Evolutionary conservation across 805 yeast species (phyloP), one percentile per base, ranked within the genome.

Genomic region (Wickerhamiella kurtzmanii): DNA sequence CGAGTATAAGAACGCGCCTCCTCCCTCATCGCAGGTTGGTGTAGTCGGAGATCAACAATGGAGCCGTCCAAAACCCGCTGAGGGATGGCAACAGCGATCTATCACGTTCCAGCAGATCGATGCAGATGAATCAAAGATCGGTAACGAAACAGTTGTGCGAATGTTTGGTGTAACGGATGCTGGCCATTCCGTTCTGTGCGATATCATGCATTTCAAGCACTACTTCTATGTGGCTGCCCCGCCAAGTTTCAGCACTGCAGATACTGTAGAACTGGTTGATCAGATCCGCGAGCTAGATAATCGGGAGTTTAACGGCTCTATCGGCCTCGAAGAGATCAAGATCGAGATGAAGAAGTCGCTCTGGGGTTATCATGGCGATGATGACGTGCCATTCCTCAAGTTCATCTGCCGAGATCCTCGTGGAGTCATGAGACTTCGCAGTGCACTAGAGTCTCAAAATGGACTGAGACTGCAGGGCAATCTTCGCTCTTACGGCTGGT

Each of bases 171-270:
- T 94, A 37, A 87, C 97, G 1, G 75, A 58, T 19, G 80, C 76
- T 47, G 99, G 99, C 3, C 69, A 86, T 59, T 83, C 96, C 0
- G 84, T 92, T 18, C 70, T 88, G 53, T 88, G 97, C 66, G 86
- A 82, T 55, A 92, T 92, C 15, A 75, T 81, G 2, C 95, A 94
- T 4, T 92, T 94, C 60, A 61, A 75, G 47, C 98, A 94, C 61
- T 92, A 92, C 62, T 73, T 92, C 50, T 92, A 85, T 56, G 94
- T 84, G 11, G 95, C 96, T 0, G 88, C 85, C 9, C 98, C 98
- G 2, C 68, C 74, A 39, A 86, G 84, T 3, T 82, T 88, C 57
- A 66, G 74, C 28, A 69, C 70, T 42, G 73, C 68, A 21, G 80
- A 80, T 53, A 57, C 83, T 42, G 64, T 8, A 73, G 81, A 54